Evolutionary conservation across 768 basidiomycete genomes (phyloP), one percentile per base, ranked within the genome.

Genomic region (Mycena filopes): DNA sequence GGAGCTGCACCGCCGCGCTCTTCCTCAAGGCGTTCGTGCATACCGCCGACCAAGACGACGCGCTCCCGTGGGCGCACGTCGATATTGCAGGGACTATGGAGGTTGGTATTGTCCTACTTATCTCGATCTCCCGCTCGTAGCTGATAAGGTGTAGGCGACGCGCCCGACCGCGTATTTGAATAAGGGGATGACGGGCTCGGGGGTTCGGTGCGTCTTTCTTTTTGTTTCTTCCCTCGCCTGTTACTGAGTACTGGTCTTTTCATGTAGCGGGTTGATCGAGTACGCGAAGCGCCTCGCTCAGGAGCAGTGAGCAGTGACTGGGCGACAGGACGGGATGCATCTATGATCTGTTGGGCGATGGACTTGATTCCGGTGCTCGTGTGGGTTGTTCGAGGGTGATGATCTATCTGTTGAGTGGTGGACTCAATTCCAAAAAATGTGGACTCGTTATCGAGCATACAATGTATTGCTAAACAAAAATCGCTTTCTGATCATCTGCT

Each of bases 21-120:
- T 96, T 96, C 88, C 81, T 96, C 60, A 93, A 93, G 79, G 83
- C 88, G 3, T 94, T 94, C 69, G 91, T 91, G 2, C 84, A 91
- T 26, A 93, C 90, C 93, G 72, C 79, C 83, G 2, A 84, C 86
- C n/a, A n/a, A 71, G 83, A 87, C 15, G 88, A 86, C 46, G 71
- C 86, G 15, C 77, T 94, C 69, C 86, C 87, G 65, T 96, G 94
- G 93, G 95, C 94, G 1, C 95, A 96, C 75, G 77, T 95, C 45
- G 95, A 96, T 71, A 95, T 95, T 61, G 93, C 88, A 13, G 89
- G 91, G 16, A 78, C 85, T 20, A 92, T 92, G 91, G 91, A 93
- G 78, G 87, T 87, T 42, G 55, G 46, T 11, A n/a, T 8, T 10
- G 11, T 16, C 2, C 11, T n/a, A 26, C n/a, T 46, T 12, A 18